Evolutionary conservation across 1,284 basidiomycete species (phyloP), one percentile per base, ranked within the genome.

Genomic region (Tylopilus sp.): DNA sequence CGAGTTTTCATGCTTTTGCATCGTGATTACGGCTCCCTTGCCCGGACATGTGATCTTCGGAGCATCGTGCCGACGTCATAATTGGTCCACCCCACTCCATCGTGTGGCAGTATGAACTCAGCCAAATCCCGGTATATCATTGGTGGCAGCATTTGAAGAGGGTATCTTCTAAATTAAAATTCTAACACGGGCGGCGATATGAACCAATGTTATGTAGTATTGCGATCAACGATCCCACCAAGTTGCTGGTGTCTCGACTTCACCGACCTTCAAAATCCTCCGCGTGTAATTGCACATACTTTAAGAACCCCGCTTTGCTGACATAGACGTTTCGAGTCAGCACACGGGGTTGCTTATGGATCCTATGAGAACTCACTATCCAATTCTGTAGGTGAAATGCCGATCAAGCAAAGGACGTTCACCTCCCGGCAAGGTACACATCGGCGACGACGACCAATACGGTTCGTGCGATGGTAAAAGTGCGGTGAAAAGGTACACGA

Each of bases 401-500:
- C 72, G 66, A 61, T 77, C 69, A 36, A 84, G 67, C 56, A 63
- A 62, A 29, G 75, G 70, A 2, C 49, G 70, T 3, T 73, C 63
- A 10, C 62, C 58, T 41, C 74, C 70, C 1, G 69, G 67, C 29
- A 70, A 58, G n/a, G 73, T 64, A 36, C 68, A 58, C 64, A 75
- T 62, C 19, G 82, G 74, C 47, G 76, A 71, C 51, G 82, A 74
- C 41, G 78, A 76, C 82, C 82, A 84, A 69, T 80, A 72, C 16
- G 82, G 77, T 44, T 77, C 71, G 32, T 77, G 78, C 5, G 69
- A 69, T 5, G 72, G 62, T 51, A 70, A 67, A 38, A 68, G 64
- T 1, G 81, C 80, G 0, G 82, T 83, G 39, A 80, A 78, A 29
- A 83, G 73, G 61, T 84, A 79, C n/a, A 71, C 76, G 66, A 84